Evolutionary conservation across 1,284 basidiomycete species (phyloP).

Genomic region (Melampsora larici-populina): DNA sequence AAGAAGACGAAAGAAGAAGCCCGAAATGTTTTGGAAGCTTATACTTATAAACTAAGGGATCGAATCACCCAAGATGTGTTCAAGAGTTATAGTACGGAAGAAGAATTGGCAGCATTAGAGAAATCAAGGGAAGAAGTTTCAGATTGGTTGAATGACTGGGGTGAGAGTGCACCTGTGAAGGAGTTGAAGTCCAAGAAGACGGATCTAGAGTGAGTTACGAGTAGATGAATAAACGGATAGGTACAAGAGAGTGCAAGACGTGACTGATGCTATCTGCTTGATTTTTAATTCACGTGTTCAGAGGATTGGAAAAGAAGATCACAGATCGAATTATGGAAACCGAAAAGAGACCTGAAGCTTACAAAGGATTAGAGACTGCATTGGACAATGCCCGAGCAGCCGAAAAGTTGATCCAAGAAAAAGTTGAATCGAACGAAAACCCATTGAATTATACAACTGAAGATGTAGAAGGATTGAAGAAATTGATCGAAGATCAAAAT

Average conservation of each 20-base stretch:
- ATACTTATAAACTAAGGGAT: conserved; percentile 84
- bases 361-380: conserved; percentile 66
- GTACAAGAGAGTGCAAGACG: conserved; percentile 7
- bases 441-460: conserved; percentile 51
- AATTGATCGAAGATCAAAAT: conserved; percentile 48
- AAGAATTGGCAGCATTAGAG: conserved; percentile 67
- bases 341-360: conserved; percentile 64
- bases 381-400: conserved; percentile 66
- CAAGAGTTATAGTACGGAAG: conserved; percentile 69
- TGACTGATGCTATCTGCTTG: background rate
- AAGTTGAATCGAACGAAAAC: conserved; percentile 59
- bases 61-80: conserved; percentile 70
- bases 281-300: conserved; percentile 51
- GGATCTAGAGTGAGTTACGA: conserved; percentile 69
- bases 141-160: conserved; percentile 78
- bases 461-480: conserved; percentile 51
- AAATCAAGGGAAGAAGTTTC: conserved; percentile 68
- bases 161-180: conserved; percentile 74
- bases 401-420: conserved; percentile 67
- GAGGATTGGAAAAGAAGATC: conserved; percentile 74
- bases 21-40: conserved; percentile 83
- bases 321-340: conserved; percentile 81
- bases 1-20: conserved; percentile 82
- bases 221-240: conserved; percentile 28
- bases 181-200: conserved; percentile 70